Percentiles rank a stretch among this genome's conserved stretches.
These are phyloP conservation scores for Letharia lupina DNA, from an alignment of 495 filamentous ascomycete species.

Conservation along the genomic window DNA sequence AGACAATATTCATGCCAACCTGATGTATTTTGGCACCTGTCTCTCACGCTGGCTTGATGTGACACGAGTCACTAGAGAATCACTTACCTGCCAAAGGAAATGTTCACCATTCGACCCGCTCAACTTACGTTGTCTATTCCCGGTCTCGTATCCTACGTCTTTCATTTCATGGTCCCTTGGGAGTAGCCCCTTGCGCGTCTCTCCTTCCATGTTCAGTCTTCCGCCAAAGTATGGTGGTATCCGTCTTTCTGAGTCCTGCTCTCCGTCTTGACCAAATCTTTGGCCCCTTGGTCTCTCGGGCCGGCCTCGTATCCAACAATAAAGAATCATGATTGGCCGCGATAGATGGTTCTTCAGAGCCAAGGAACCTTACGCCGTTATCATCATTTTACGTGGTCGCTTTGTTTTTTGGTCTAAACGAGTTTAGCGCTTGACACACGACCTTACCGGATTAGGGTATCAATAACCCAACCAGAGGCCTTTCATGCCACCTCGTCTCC, in stretches of 20 bases:
- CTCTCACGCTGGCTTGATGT: too few species aligned
- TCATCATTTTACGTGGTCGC: background rate
- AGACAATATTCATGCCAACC: background rate
- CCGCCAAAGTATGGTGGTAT: background rate
- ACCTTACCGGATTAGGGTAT: conserved; percentile 17
- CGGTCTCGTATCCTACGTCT: too few species aligned
- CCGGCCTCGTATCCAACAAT: background rate
- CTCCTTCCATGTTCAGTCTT: background rate
- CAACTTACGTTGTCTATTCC: background rate
- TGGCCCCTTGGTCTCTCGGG: background rate
- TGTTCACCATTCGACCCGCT: too few species aligned
- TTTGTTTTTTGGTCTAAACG: background rate
- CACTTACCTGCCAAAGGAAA: too few species aligned
- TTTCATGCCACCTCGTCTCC: background rate
- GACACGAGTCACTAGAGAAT: too few species aligned
- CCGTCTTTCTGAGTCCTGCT: background rate
- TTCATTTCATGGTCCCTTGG: too few species aligned
- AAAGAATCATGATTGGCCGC: background rate
- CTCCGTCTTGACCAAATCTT: background rate
- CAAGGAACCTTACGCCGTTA: background rate
- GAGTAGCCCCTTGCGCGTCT: background rate
- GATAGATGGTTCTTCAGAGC: background rate
- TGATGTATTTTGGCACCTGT: background rate
- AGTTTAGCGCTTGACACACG: background rate
- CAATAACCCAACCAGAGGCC: conserved; percentile 12